These are phyloP conservation scores for Harringtonia lauricola DNA, from an alignment of 2,329 filamentous ascomycete genomes.

Conservation along the genomic window DNA sequence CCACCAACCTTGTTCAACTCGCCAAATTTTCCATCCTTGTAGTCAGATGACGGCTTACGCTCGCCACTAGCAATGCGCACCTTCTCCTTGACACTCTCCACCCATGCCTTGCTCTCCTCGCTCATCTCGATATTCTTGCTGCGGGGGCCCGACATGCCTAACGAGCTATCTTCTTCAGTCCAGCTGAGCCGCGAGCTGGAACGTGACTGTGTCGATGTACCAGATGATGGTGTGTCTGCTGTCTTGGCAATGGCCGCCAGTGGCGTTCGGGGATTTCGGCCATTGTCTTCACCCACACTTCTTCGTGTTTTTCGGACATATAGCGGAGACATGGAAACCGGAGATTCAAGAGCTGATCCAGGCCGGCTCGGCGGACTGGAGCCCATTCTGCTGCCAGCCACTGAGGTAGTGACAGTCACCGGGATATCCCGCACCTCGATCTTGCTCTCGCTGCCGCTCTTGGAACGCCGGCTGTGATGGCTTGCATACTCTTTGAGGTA, in stretches of 20 bases:
- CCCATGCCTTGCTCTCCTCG: conserved; percentile 67
- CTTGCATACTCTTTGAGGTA: conserved; percentile 88
- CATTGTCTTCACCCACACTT: conserved; percentile 26
- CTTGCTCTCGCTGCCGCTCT: conserved; percentile 33
- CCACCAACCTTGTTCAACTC: conserved; percentile 62
- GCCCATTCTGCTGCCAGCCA: conserved; percentile 10
- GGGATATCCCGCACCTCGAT: conserved; percentile 47
- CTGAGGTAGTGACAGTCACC: conserved; percentile 10
- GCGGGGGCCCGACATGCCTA: conserved; percentile 62
- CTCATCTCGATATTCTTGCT: conserved; percentile 55
- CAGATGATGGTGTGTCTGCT: conserved; percentile 32
- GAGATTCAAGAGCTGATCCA: conserved; percentile 22
- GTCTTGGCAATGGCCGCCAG: conserved; percentile 10
- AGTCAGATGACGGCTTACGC: conserved; percentile 23
- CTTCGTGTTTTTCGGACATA: conserved; percentile 42
- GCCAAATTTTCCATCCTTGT: conserved; percentile 40
- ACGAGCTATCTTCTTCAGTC: conserved; percentile 42
- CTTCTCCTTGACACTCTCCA: conserved; percentile 73
- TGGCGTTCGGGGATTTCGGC: neutral
- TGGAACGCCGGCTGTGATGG: conserved; percentile 71
- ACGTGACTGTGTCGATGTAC: conserved; percentile 33
- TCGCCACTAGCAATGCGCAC: conserved; percentile 61
- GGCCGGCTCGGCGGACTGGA: conserved; percentile 25
- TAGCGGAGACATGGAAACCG: conserved; percentile 34
- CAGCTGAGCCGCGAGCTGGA: conserved; percentile 44